Evolutionary conservation across 2,329 filamentous ascomycete species (phyloP).

Genomic region (Moelleriella libera): DNA sequence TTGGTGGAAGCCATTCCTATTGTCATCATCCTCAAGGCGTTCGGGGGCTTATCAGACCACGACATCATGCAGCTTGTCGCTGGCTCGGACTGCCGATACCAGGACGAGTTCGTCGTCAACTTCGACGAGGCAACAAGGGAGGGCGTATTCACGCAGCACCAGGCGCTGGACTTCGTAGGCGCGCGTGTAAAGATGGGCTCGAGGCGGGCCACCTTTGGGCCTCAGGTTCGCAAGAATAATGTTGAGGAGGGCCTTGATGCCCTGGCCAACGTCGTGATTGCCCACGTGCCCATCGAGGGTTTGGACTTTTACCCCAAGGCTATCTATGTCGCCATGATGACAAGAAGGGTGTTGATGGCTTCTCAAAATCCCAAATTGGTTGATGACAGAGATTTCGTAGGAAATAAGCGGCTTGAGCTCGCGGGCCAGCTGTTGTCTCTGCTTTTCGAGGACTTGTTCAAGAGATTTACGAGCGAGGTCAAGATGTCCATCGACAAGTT

Average conservation of each 20-base stretch:
- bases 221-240: slow-evolving; percentile 56
- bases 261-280: slow-evolving; percentile 81
- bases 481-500: slow-evolving; percentile 93
- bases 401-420: slow-evolving; percentile 90
- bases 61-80: slow-evolving; percentile 88
- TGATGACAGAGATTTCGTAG: slow-evolving; percentile 94
- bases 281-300: slow-evolving; percentile 82
- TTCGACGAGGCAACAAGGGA: slow-evolving; percentile 83
- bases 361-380: slow-evolving; percentile 79
- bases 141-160: slow-evolving; percentile 82
- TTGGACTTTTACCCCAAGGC: slow-evolving; percentile 96
- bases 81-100: slow-evolving; percentile 74
- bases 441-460: slow-evolving; percentile 95
- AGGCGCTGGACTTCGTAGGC: slow-evolving; percentile 88
- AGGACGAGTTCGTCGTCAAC: slow-evolving; percentile 90
- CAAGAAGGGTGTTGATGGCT: slow-evolving; percentile 87
- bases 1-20: slow-evolving; percentile 90
- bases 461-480: slow-evolving; percentile 79
- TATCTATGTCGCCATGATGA: slow-evolving; percentile 94
- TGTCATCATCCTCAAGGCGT: slow-evolving; percentile 80
- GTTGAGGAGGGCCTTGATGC: slow-evolving; percentile 89
- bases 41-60: slow-evolving; percentile 87
- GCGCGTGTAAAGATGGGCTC: slow-evolving; percentile 76
- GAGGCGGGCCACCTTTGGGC: slow-evolving; percentile 39
- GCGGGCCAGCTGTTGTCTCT: slow-evolving; percentile 89